Conservation (phyloP, 441 rosid genomes). For the Euphorbia neoarborescens region DNA sequence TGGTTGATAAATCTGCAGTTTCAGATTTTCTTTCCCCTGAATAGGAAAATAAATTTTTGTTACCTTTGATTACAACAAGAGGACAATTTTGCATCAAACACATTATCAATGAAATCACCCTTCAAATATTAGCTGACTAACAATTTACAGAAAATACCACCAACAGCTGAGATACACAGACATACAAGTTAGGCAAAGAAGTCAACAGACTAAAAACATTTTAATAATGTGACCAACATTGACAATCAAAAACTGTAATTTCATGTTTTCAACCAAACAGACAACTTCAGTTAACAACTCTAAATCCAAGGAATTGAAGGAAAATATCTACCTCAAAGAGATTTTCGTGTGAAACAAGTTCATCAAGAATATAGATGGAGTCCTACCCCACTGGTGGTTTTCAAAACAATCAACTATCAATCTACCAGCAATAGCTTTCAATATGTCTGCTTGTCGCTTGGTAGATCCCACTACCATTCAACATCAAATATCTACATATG, state of each 20-base stretch:
- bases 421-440: neutral
- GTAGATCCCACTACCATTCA: neutral
- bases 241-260: neutral
- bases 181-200: neutral
- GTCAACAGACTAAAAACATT: neutral
- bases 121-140: neutral
- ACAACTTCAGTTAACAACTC: neutral
- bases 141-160: neutral
- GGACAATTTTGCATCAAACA: neutral
- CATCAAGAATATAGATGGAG: neutral
- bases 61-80: slow-evolving; percentile 10
- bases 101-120: neutral
- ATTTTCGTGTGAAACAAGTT: neutral
- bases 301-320: neutral
- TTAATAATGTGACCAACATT: neutral
- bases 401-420: neutral
- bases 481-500: neutral
- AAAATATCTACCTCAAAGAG: neutral
- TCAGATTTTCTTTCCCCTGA: slow-evolving; percentile 17
- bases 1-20: slow-evolving; percentile 27
- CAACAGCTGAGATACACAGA: neutral
- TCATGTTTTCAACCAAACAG: neutral
- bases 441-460: neutral
- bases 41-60: neutral
- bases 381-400: neutral